phyloP scores from a whole-genome alignment of 306 rosid species.

The Erythrophleum fordii region DNA sequence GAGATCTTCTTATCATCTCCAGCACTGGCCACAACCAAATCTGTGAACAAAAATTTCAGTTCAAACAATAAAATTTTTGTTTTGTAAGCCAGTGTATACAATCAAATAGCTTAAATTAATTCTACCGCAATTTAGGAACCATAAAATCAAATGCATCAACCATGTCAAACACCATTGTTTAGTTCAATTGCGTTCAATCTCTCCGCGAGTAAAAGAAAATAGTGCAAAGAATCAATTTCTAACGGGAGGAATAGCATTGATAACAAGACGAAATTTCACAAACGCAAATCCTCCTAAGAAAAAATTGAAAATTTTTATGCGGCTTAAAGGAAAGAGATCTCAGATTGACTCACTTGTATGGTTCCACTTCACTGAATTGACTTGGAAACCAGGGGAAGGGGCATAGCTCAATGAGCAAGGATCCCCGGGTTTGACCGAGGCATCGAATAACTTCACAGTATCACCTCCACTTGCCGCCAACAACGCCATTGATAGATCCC shows the following conservation, averaged over 20 bases:
- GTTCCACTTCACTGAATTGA: constrained; percentile 96
- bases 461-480: constrained; percentile 94
- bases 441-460: constrained; percentile 91
- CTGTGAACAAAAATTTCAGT: constrained; percentile 47
- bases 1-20: constrained; percentile 98
- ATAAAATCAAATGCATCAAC: background rate
- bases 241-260: background rate
- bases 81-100: background rate
- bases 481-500: constrained; percentile 79
- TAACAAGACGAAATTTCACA: background rate
- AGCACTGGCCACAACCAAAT: constrained; percentile 96
- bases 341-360: constrained; percentile 78
- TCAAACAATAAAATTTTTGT: background rate
- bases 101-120: constrained; percentile 2
- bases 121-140: background rate
- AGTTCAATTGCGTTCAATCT: background rate
- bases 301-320: background rate
- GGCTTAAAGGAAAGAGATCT: background rate
- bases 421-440: constrained; percentile 81
- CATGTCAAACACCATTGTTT: constrained; percentile 11
- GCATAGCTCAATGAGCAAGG: constrained; percentile 86
- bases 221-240: background rate
- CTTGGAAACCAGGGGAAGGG: constrained; percentile 79
- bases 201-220: background rate
- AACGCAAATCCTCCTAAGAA: constrained; percentile 31